A percentile compares a stretch with the other conserved stretches of the same genome.
Evolutionary conservation across 1,284 basidiomycete species (phyloP).

Genomic region (Cryptococcus sp.): DNA sequence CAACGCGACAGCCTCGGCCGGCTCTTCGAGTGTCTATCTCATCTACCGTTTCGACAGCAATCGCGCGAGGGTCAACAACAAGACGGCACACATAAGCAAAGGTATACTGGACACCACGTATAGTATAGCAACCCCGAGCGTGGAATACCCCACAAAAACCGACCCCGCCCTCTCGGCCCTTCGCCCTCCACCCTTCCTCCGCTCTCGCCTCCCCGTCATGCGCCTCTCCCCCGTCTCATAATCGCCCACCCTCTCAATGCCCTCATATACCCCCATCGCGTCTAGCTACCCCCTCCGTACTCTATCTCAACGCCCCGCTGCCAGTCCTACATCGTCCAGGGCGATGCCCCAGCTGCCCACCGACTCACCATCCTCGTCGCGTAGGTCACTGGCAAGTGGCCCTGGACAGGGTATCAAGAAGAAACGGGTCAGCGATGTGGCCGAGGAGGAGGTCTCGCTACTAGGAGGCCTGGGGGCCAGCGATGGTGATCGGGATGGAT

Average conservation of each 20-base stretch:
- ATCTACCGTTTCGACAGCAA: not conserved
- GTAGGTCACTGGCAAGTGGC: constrained; percentile 1
- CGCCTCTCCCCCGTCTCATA: no score
- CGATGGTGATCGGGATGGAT: not conserved
- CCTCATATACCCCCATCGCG: not conserved
- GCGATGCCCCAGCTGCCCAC: not conserved
- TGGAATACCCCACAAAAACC: no score
- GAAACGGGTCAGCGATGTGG: constrained; percentile 36
- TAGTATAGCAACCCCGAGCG: no score
- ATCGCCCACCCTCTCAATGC: not conserved
- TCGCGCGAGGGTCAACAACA: no score
- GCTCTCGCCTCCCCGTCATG: no score
- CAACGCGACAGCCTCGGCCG: not conserved
- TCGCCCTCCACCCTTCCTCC: no score
- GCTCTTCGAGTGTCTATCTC: not conserved
- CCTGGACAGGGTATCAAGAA: constrained; percentile 22
- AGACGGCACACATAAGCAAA: no score
- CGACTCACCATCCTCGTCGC: not conserved
- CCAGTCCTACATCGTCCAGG: not conserved
- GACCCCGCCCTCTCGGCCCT: no score
- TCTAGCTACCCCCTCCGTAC: constrained; percentile 13
- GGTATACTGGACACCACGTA: no score
- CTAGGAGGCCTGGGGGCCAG: constrained; percentile 10
- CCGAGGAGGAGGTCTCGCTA: constrained; percentile 26
- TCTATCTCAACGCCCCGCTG: constrained; percentile 16